Base-by-base conservation (phyloP, 1,139 yeast species). In the Saccharomycopsis hybrid region DNA sequence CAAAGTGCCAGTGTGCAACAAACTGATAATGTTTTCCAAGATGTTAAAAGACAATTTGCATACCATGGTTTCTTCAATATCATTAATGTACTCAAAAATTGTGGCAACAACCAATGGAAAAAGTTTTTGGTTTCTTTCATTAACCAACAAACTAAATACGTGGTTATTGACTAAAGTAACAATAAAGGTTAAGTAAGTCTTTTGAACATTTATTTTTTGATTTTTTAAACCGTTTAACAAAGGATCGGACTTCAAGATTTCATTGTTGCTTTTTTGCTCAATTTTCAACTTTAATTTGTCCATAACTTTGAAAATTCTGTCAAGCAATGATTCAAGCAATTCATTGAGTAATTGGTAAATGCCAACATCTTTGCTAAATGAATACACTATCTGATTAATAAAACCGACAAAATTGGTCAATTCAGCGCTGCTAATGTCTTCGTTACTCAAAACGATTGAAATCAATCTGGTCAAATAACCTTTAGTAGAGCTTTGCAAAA, bases 381-480 rank as follows among this genome's bases (percentile, higher is more conserved):
- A 77, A 65, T 92, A 97, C 46, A 85, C 79, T 55, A 92, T 77
- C 66, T 92, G 97, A 5, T 96, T 94, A 58, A 92, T 70, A 63
- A 92, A 92, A 47, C 92, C 78, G 52, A 89, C 68, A 62, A 94
- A 89, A 61, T 88, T 96, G 43, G 78, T 74, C 62, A 90, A 68
- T 63, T 92, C 98, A 46, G 72, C 66, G 5, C 77, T 68, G 54
- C 76, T 79, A 57, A 84, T 66, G 60, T 79, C 76, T 45, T 77
- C 78, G n/a, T 85, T 77, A 5, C 81, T 77, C 63, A 94, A 73
- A 48, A 86, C 71, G n/a, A 85, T 71, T 2, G 86, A 77, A 53
- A 92, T 79, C 53, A 90, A 74, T 60, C 88, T 82, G 53, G 84
- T 82, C 62, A 87, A 73, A 61, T 80, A 85, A 45, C 64, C 65